A percentile compares a stretch with the other conserved stretches of the same genome.
These are phyloP conservation scores for Cordyceps fumosorosea DNA, from an alignment of 2,329 filamentous ascomycete species.

Conservation along the genomic window DNA sequence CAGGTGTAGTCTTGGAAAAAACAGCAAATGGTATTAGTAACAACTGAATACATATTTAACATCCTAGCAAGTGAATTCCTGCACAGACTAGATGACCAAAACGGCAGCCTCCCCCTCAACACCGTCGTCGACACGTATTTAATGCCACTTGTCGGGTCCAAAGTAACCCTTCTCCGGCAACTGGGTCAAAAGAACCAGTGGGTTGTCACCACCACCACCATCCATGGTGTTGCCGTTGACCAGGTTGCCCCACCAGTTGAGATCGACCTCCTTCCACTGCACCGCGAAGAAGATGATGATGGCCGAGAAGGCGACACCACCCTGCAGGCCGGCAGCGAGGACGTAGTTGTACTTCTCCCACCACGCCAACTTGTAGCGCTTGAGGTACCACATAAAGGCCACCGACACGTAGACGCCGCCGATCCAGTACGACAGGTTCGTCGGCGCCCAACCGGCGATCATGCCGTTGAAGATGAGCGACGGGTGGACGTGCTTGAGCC, in stretches of 20 bases:
- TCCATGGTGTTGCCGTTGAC: constrained; percentile 15
- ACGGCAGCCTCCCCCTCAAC: too few relatives aligned
- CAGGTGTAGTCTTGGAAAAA: too few relatives aligned
- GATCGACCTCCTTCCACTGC: constrained; percentile 28
- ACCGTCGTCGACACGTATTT: background rate
- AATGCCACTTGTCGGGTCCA: constrained; percentile 11
- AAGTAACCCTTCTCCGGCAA: constrained; percentile 11
- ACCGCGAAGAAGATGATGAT: constrained; percentile 38
- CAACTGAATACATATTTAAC: too few relatives aligned
- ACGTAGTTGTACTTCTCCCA: constrained; percentile 42
- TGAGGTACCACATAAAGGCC: constrained; percentile 38
- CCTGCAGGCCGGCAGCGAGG: constrained; percentile 32
- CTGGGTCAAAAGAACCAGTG: background rate
- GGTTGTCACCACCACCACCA: constrained; percentile 14
- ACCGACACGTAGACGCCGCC: constrained; percentile 34
- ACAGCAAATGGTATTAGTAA: too few relatives aligned
- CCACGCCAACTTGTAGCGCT: constrained; percentile 31
- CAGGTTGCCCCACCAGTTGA: constrained; percentile 38
- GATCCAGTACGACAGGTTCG: constrained; percentile 37
- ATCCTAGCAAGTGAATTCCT: too few relatives aligned
- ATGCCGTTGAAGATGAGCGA: constrained; percentile 35
- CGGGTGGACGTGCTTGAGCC: constrained; percentile 33
- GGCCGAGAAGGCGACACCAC: constrained; percentile 34
- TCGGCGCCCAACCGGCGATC: constrained; percentile 34
- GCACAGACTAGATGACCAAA: background rate